phyloP scores from a whole-genome alignment of 2,329 filamentous ascomycete species.

The Calonectria montana region DNA sequence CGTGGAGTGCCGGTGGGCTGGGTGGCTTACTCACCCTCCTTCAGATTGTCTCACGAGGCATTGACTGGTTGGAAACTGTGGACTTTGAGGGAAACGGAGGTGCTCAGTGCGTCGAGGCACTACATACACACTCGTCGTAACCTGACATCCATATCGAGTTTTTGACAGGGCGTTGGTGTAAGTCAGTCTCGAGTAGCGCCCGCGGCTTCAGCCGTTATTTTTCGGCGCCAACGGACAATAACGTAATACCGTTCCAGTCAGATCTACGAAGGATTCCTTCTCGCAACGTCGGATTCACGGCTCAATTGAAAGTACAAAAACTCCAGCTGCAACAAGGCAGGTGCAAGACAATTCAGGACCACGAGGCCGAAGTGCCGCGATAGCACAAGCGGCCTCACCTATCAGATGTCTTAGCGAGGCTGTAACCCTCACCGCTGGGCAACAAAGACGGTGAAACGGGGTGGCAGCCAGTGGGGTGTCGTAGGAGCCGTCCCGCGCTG shows the following conservation, averaged over 20 bases:
- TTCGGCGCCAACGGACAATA: too few relatives aligned
- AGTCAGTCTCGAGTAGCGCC: too few relatives aligned
- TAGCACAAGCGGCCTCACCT: neutral
- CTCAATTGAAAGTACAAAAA: neutral
- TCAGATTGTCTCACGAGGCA: neutral
- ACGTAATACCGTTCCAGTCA: too few relatives aligned
- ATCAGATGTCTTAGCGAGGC: neutral
- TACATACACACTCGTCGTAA: too few relatives aligned
- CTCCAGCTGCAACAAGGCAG: neutral
- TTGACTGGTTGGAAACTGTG: neutral
- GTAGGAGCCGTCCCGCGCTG: neutral
- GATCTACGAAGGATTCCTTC: too few relatives aligned
- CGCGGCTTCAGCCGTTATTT: too few relatives aligned
- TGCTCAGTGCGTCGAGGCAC: neutral
- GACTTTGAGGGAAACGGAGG: neutral
- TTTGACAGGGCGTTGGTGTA: too few relatives aligned
- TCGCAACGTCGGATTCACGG: too few relatives aligned
- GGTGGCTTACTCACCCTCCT: neutral
- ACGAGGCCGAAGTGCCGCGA: neutral
- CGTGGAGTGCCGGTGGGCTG: neutral
- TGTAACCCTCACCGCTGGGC: neutral
- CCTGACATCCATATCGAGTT: too few relatives aligned
- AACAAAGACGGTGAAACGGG: conserved; percentile 4
- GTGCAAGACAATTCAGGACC: neutral
- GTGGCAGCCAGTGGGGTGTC: neutral